These are phyloP conservation scores for Globisporangium canariense DNA, from an alignment of 352 stramenopile genomes.

Conservation along the genomic window DNA sequence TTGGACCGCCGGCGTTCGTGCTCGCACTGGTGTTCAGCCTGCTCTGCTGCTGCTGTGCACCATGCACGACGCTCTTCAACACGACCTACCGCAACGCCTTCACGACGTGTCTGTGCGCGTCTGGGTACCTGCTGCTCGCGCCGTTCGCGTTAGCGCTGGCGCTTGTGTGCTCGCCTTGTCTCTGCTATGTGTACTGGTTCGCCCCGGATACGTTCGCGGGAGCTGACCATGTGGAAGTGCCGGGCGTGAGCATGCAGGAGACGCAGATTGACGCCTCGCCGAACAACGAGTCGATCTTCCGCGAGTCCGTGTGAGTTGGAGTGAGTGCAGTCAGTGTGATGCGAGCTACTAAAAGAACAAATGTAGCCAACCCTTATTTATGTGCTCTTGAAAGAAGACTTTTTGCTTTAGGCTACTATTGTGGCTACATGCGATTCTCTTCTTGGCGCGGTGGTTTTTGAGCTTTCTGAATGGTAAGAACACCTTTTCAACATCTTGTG, in stretches of 20 bases:
- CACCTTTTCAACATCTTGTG: no score
- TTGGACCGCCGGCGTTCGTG: constrained; percentile 57
- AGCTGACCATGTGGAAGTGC: not conserved
- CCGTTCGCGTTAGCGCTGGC: constrained; percentile 32
- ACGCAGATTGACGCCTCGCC: constrained; percentile 17
- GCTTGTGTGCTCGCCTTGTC: constrained; percentile 19
- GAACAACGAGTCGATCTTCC: constrained; percentile 17
- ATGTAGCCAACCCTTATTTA: constrained; percentile 2
- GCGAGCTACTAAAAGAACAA: not conserved
- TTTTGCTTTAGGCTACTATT: no score
- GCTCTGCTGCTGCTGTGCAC: constrained; percentile 63
- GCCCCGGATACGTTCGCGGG: constrained; percentile 10
- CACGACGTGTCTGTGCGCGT: constrained; percentile 59
- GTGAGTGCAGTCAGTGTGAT: no score
- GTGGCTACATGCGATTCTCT: no score
- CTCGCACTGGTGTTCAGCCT: constrained; percentile 52
- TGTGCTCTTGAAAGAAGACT: not conserved
- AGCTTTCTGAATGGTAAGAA: no score
- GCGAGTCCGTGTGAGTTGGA: constrained; percentile 6
- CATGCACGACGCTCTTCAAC: constrained; percentile 41
- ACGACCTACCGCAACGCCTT: constrained; percentile 56
- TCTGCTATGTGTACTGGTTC: constrained; percentile 19
- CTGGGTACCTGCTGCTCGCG: constrained; percentile 49
- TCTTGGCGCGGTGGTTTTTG: no score
- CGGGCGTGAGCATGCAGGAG: constrained; percentile 15